Evolutionary conservation across 2,329 filamentous ascomycete species (phyloP).

Genomic region (Penicillium sp.): DNA sequence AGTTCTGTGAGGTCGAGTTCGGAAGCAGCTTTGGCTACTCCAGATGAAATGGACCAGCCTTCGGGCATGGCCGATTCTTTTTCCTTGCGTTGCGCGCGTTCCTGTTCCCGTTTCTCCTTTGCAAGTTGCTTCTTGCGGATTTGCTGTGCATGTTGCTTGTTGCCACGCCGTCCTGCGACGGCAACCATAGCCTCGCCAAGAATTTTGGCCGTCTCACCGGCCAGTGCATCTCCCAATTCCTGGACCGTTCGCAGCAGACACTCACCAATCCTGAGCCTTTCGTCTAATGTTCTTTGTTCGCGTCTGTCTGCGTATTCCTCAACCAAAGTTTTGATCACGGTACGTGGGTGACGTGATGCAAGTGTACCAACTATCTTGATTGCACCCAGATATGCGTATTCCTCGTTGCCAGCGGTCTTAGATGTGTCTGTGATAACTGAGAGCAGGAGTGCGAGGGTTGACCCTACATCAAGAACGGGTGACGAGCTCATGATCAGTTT

Average conservation of each 20-base stretch:
- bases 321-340: conserved; percentile 42
- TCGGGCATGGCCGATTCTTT: conserved; percentile 27
- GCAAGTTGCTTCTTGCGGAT: conserved; percentile 29
- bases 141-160: conserved; percentile 38
- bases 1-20: conserved; percentile 20
- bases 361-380: conserved; percentile 44
- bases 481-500: conserved; percentile 42
- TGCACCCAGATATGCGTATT: conserved; percentile 47
- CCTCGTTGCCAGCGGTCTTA: conserved; percentile 36
- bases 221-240: conserved; percentile 40
- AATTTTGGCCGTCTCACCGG: conserved; percentile 38
- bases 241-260: conserved; percentile 44
- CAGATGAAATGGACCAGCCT: conserved; percentile 33
- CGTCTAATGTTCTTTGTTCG: conserved; percentile 41
- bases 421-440: conserved; percentile 41
- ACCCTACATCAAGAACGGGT: conserved; percentile 45
- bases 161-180: conserved; percentile 42
- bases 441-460: conserved; percentile 42
- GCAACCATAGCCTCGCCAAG: conserved; percentile 42
- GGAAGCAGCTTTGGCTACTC: conserved; percentile 7
- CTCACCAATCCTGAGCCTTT: conserved; percentile 45
- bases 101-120: conserved; percentile 27
- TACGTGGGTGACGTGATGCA: conserved; percentile 44
- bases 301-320: conserved; percentile 42
- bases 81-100: conserved; percentile 32